Conservation (phyloP, 257 asterid species). For the Solanum chilense region DNA sequence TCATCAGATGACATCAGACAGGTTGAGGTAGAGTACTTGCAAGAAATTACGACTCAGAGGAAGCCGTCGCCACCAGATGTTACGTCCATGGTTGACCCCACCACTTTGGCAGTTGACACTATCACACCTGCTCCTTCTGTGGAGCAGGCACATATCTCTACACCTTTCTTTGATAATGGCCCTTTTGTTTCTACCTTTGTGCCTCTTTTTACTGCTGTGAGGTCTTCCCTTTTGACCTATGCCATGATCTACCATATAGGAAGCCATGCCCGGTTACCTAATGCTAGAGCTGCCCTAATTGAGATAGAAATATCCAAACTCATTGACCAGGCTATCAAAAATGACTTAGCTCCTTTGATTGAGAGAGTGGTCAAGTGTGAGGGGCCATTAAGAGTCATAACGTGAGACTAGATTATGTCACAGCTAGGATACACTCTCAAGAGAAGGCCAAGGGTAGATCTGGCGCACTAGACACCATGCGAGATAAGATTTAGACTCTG, state of each 20-base stretch:
- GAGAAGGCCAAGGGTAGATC: neutral
- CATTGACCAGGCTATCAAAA: neutral
- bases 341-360: neutral
- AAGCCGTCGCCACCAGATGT: too few relatives aligned
- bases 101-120: too few relatives aligned
- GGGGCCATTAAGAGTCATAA: neutral
- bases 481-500: neutral
- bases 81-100: too few relatives aligned
- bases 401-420: neutral
- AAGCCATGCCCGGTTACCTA: accelerated
- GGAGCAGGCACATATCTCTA: too few relatives aligned
- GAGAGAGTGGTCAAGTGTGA: neutral
- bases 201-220: too few relatives aligned
- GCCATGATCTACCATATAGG: neutral
- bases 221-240: too few relatives aligned
- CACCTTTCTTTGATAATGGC: too few relatives aligned
- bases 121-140: too few relatives aligned
- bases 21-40: too few relatives aligned
- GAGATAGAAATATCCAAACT: neutral
- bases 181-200: too few relatives aligned
- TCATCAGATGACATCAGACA: too few relatives aligned
- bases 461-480: neutral
- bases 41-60: accelerated
- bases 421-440: neutral
- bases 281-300: neutral